Conservation (phyloP, 306 rosid species). For the Citrullus amarus region DNA sequence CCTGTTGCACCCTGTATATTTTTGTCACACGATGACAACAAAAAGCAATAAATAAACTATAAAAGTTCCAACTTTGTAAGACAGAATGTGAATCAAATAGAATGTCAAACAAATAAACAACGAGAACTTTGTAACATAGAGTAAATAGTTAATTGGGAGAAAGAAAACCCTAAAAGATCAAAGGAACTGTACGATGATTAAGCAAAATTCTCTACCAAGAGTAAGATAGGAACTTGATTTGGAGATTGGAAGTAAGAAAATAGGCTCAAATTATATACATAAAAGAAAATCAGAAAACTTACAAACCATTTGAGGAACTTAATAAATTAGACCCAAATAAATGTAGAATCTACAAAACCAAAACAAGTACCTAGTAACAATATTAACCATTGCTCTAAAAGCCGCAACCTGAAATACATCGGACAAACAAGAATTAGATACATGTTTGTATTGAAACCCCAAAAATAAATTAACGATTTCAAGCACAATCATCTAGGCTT, state of each 20-base stretch:
- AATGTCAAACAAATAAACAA: background rate
- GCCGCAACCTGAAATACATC: conserved; percentile 83
- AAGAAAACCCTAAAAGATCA: too few species aligned
- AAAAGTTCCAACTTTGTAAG: background rate
- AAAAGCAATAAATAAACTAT: conserved; percentile 6
- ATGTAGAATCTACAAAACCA: conserved; percentile 13
- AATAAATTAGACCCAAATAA: background rate
- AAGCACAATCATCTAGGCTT: background rate
- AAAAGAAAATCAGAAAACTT: background rate
- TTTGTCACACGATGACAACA: conserved; percentile 10
- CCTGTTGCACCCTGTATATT: conserved; percentile 91
- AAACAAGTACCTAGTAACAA: conserved; percentile 70
- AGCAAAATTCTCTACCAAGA: background rate
- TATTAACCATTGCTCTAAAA: conserved; percentile 98
- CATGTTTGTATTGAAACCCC: conserved; percentile 11
- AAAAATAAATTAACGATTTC: background rate
- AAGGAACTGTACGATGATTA: background rate
- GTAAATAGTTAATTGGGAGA: background rate
- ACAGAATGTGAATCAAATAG: background rate
- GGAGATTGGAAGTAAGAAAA: background rate
- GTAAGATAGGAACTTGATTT: background rate
- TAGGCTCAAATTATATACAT: background rate
- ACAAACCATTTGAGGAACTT: background rate
- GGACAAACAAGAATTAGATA: conserved; percentile 19
- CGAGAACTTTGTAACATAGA: background rate